Evolutionary conservation across 2,329 filamentous ascomycete genomes (phyloP).

Genomic region (Sporothrix inflata): DNA sequence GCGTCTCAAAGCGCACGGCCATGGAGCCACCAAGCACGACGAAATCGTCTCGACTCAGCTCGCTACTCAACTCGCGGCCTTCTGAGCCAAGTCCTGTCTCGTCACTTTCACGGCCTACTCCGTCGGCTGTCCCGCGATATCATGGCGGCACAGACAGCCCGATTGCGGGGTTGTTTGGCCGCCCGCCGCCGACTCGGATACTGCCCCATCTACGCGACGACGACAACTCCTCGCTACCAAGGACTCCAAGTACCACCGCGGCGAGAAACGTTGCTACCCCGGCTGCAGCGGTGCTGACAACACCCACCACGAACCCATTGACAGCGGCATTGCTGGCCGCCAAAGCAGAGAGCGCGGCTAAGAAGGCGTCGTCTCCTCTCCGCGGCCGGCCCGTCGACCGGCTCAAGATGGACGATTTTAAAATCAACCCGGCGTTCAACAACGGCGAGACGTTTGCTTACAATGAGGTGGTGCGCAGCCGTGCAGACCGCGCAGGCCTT

Average conservation of each 20-base stretch:
- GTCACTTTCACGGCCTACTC: not conserved
- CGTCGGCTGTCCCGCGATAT: not conserved
- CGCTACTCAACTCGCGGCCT: slow-evolving; percentile 31
- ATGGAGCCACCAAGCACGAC: slow-evolving; percentile 6
- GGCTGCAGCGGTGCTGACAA: not conserved
- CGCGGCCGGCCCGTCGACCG: slow-evolving; percentile 60
- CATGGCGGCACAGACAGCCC: slow-evolving; percentile 16
- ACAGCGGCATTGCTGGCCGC: slow-evolving; percentile 15
- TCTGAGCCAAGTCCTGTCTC: slow-evolving; percentile 29
- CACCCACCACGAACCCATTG: not conserved
- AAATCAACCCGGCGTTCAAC: slow-evolving; percentile 74
- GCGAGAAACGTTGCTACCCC: not conserved
- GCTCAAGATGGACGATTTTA: slow-evolving; percentile 74
- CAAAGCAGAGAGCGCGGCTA: slow-evolving; percentile 17
- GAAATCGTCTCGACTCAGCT: slow-evolving; percentile 24
- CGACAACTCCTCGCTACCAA: not conserved
- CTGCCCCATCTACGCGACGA: slow-evolving; percentile 18
- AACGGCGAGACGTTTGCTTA: slow-evolving; percentile 74
- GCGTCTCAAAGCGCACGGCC: not conserved
- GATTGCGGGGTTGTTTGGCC: slow-evolving; percentile 23
- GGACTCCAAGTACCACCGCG: not conserved
- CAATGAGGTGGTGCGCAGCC: slow-evolving; percentile 72
- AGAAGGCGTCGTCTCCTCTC: slow-evolving; percentile 43
- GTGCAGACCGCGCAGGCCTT: slow-evolving; percentile 69
- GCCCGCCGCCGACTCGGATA: slow-evolving; percentile 28